Evolutionary conservation across 345 rosid species (phyloP).

Genomic region (Rhodamnia rubescens): DNA sequence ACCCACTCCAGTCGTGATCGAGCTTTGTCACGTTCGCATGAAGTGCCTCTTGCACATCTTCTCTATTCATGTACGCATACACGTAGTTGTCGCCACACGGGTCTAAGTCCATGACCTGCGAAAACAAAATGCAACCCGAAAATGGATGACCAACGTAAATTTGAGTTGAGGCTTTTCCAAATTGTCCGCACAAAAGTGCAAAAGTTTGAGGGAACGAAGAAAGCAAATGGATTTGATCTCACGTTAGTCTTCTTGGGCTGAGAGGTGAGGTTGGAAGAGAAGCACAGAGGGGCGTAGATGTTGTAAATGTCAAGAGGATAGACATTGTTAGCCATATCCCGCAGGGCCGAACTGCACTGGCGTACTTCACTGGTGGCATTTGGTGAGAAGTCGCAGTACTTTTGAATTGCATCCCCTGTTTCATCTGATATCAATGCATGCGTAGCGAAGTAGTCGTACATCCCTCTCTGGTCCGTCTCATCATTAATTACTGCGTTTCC

Average conservation of each 20-base stretch:
- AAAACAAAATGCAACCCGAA: background rate
- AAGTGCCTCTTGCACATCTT: conserved; percentile 69
- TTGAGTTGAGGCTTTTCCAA: background rate
- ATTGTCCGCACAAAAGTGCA: background rate
- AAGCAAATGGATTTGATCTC: background rate
- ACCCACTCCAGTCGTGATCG: conserved; percentile 57
- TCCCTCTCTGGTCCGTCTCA: conserved; percentile 57
- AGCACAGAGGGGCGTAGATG: conserved; percentile 70
- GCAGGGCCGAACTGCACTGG: conserved; percentile 26
- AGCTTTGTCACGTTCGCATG: conserved; percentile 81
- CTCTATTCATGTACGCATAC: conserved; percentile 54
- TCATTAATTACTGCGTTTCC: conserved; percentile 83
- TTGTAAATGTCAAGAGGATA: conserved; percentile 43
- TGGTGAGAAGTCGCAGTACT: conserved; percentile 41
- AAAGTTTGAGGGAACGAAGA: background rate
- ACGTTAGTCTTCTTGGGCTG: conserved; percentile 32
- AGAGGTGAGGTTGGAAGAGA: conserved; percentile 32
- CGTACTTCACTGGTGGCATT: conserved; percentile 9
- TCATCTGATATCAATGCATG: conserved; percentile 62
- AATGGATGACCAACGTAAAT: background rate
- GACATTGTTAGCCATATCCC: conserved; percentile 2
- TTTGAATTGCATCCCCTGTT: conserved; percentile 8
- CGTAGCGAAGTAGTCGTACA: conserved; percentile 49
- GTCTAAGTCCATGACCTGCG: conserved; percentile 40
- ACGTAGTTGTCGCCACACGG: conserved; percentile 66